These are phyloP conservation scores for Leccinum subspadiceum DNA, from an alignment of 1,284 basidiomycete genomes.

Conservation along the genomic window DNA sequence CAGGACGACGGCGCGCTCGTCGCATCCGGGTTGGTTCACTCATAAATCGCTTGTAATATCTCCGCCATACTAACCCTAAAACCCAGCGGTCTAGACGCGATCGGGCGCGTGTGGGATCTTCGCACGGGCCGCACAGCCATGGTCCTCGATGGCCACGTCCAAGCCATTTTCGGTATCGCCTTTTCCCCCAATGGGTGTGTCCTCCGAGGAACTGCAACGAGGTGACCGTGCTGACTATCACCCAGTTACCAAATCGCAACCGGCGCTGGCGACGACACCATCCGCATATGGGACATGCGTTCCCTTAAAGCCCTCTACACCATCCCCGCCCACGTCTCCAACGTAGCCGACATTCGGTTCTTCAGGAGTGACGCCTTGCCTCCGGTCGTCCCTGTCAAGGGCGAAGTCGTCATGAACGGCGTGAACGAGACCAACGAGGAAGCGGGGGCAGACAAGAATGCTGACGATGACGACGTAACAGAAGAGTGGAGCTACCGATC, in stretches of 20 bases:
- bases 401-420: constrained; percentile 40
- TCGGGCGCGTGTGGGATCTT: constrained; percentile 79
- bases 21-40: constrained; percentile 73
- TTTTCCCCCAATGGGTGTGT: constrained; percentile 94
- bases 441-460: constrained; percentile 28
- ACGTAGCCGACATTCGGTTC: constrained; percentile 94
- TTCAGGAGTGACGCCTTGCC: constrained; percentile 61
- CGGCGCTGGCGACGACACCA: constrained; percentile 94
- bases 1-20: constrained; percentile 93
- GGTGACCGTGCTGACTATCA: constrained; percentile 13
- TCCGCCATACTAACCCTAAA: background rate
- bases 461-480: constrained; percentile 28
- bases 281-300: constrained; percentile 98
- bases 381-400: constrained; percentile 30
- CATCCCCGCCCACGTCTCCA: constrained; percentile 93
- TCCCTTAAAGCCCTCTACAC: constrained; percentile 91
- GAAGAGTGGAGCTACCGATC: constrained; percentile 76
- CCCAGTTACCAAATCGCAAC: constrained; percentile 93
- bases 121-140: constrained; percentile 95
- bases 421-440: constrained; percentile 16
- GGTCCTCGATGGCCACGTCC: constrained; percentile 97
- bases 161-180: constrained; percentile 88
- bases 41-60: background rate
- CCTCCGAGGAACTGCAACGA: constrained; percentile 7
- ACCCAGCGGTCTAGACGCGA: background rate